A percentile compares a stretch with the other conserved stretches of the same genome.
Conservation (phyloP, 495 filamentous ascomycete species). For the Trichoderma reesei region DNA sequence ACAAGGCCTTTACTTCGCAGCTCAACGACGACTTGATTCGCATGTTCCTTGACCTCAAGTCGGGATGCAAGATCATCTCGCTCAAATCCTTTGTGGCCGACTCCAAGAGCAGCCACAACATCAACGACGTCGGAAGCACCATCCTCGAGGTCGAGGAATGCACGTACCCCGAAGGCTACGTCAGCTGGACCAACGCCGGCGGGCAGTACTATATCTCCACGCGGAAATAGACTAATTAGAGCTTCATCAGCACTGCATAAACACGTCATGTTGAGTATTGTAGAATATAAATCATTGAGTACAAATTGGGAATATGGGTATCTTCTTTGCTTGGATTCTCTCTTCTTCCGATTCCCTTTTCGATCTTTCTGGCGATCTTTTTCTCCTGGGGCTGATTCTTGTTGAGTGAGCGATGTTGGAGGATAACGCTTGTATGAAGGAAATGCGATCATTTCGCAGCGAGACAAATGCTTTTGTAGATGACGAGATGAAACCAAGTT, state of each 20-base stretch:
- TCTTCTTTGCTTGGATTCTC: not conserved
- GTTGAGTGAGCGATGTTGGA: not conserved
- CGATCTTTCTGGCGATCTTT: too few species aligned
- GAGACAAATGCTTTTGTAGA: not conserved
- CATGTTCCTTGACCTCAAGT: constrained; percentile 90
- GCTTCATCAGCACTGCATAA: constrained; percentile 6
- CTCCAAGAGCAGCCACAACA: constrained; percentile 28
- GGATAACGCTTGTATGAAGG: constrained; percentile 2
- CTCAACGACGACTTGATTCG: constrained; percentile 79
- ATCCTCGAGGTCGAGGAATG: constrained; percentile 64
- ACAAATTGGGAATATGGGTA: constrained; percentile 9
- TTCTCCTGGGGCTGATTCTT: not conserved
- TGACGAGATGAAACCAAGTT: not conserved
- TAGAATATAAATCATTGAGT: not conserved
- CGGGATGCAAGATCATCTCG: constrained; percentile 73
- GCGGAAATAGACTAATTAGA: constrained; percentile 46
- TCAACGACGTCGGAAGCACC: constrained; percentile 58
- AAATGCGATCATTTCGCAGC: not conserved
- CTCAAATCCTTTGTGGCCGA: constrained; percentile 38
- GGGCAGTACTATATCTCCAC: constrained; percentile 83
- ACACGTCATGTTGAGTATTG: constrained; percentile 3
- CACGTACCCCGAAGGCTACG: constrained; percentile 69
- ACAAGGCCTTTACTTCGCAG: constrained; percentile 81
- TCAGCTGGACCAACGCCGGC: constrained; percentile 83
- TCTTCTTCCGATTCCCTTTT: not conserved